Percentiles rank a stretch among this genome's conserved stretches.
phyloP scores from a whole-genome alignment of 257 asterid species.

The Verbascum thapsus region DNA sequence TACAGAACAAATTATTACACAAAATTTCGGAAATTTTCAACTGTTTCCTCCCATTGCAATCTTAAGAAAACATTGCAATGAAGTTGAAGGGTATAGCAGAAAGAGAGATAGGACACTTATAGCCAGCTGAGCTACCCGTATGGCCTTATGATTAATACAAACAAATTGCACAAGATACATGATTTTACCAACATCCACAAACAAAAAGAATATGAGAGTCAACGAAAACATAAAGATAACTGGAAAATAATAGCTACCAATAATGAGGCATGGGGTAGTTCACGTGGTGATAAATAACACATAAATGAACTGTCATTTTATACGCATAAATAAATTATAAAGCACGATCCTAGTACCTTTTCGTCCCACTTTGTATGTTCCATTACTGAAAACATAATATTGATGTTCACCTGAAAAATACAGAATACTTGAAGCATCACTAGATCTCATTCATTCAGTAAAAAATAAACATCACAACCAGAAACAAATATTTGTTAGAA shows the following conservation, averaged over 20 bases:
- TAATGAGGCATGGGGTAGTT: no score
- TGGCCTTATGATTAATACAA: slow-evolving; percentile 3
- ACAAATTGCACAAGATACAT: background rate
- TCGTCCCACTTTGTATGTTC: slow-evolving; percentile 88
- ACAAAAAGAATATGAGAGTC: no score
- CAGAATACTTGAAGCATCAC: slow-evolving; percentile 28
- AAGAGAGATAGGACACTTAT: slow-evolving; percentile 2
- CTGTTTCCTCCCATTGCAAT: slow-evolving; percentile 3
- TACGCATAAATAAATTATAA: no score
- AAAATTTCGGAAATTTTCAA: background rate
- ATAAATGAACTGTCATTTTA: no score
- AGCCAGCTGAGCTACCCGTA: background rate
- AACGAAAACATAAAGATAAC: no score
- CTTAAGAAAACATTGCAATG: slow-evolving; percentile 8
- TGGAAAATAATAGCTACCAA: no score
- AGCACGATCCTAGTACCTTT: slow-evolving; percentile 66
- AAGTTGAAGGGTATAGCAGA: slow-evolving; percentile 1
- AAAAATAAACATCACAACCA: slow-evolving; percentile 15
- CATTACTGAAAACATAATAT: slow-evolving; percentile 73
- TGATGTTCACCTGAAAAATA: slow-evolving; percentile 69
- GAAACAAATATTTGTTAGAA: slow-evolving; percentile 1
- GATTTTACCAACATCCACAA: background rate
- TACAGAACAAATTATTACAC: background rate
- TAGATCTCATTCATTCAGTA: slow-evolving; percentile 11
- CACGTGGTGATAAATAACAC: no score